A percentile compares a stretch with the other conserved stretches of the same genome.
Conservation (phyloP, 805 yeast genomes). For the Schizosaccharomyces japonicus region DNA sequence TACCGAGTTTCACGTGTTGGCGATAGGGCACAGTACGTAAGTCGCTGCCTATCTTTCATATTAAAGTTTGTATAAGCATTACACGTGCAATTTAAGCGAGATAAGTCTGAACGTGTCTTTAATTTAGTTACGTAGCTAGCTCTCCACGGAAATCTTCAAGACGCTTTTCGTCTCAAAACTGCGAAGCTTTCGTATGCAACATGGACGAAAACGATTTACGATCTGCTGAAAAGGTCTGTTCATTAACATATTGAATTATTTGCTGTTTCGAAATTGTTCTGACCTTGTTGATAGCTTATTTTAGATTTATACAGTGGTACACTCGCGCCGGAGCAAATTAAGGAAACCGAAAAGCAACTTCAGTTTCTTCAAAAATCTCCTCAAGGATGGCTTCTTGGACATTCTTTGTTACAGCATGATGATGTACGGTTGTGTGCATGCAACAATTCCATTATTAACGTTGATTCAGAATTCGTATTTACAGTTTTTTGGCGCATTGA, state of each 20-base stretch:
- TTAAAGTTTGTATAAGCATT: too few relatives aligned
- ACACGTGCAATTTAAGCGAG: too few relatives aligned
- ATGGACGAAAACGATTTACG: not conserved
- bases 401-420: not conserved
- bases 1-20: too few relatives aligned
- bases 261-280: too few relatives aligned
- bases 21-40: too few relatives aligned
- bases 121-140: too few relatives aligned
- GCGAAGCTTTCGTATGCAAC: too few relatives aligned
- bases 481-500: not conserved
- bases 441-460: not conserved
- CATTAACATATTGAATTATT: too few relatives aligned
- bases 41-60: too few relatives aligned
- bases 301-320: not conserved
- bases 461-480: not conserved
- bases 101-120: too few relatives aligned
- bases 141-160: too few relatives aligned
- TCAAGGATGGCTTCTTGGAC: not conserved
- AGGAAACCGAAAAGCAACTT: not conserved
- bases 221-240: not conserved
- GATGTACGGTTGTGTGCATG: not conserved
- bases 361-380: not conserved
- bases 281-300: not conserved
- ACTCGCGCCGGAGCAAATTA: not conserved
- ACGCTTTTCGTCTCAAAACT: too few relatives aligned